Base-by-base conservation (phyloP, 768 basidiomycete species). In the Podaxis pistillaris region DNA sequence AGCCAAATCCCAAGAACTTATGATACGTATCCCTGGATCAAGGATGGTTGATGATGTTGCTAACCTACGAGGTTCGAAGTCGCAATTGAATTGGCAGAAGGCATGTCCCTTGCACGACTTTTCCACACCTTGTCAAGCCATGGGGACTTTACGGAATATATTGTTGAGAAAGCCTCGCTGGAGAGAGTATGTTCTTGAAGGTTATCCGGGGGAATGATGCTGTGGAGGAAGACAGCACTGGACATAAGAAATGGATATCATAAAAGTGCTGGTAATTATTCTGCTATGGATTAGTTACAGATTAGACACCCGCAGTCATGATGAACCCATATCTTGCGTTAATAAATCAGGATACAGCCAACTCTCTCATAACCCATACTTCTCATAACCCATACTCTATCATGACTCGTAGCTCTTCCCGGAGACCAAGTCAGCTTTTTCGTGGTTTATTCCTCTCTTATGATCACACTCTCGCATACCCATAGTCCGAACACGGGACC, bases 21-120 rank as follows among this genome's bases (percentile, higher is more conserved):
- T 90, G 87, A 68, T 83, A 4, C 78, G 72, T 3, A 83, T 76
- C 33, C 88, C 89, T 1, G 86, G 86, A 8, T 81, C 87, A 13
- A 79, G 83, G 3, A 82, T 85, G 76, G 86, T 84, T 4, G 87
- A 91, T 65, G 89, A 90, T 66, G 87, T 90, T 15, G 88, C 87
- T 1, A 30, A 30, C 28, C 28, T 30, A 89, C 88, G 1, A 83
- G 88, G 1, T 91, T 90, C 69, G 87, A 91, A 69, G 87, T 90
- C 8, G 87, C 89, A 8, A 78, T 90, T 49, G 71, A 75, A 46
- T 62, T 66, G n/a, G 64, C 67, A 8, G 70, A 71, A 46, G 78
- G 76, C 0, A 71, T 84, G 67, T 78, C 88, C 4, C 78, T 91
- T 13, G 80, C 86, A 1, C 75, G 78, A 26, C 78, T 91, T 7